These are phyloP conservation scores for Trichocomaceae sp. DNA, from an alignment of 2,329 filamentous ascomycete genomes.

Conservation along the genomic window DNA sequence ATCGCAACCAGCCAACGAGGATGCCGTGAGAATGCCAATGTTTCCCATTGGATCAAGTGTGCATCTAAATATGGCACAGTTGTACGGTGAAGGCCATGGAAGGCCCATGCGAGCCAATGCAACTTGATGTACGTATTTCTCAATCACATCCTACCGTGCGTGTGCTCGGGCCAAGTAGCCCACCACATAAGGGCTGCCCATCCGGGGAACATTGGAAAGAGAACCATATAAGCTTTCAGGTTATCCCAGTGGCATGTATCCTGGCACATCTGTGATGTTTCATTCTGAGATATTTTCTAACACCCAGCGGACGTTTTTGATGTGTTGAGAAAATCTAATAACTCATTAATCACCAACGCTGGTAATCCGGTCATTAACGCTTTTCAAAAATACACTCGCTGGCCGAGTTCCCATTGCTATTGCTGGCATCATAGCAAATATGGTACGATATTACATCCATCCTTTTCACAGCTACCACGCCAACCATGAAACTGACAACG, in stretches of 20 bases:
- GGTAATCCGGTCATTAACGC: background rate
- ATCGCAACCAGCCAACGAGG: background rate
- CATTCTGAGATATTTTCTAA: background rate
- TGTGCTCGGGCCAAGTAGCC: background rate
- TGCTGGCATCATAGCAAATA: background rate
- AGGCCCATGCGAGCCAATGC: background rate
- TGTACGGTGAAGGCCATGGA: background rate
- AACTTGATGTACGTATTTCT: background rate
- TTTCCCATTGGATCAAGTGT: background rate
- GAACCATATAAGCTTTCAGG: background rate
- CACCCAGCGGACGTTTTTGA: background rate
- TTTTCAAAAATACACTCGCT: background rate
- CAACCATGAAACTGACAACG: background rate
- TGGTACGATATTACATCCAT: background rate
- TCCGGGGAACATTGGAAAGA: background rate
- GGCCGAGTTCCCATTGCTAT: background rate
- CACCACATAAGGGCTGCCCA: background rate
- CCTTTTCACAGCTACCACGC: background rate
- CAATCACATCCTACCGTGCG: constrained; percentile 4
- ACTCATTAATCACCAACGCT: background rate
- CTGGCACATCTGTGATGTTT: background rate
- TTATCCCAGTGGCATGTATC: background rate
- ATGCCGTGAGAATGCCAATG: background rate
- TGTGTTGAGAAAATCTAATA: background rate
- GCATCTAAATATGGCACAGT: constrained; percentile 3